phyloP scores from a whole-genome alignment of 257 asterid species.

The Solanum lycopersicoides region DNA sequence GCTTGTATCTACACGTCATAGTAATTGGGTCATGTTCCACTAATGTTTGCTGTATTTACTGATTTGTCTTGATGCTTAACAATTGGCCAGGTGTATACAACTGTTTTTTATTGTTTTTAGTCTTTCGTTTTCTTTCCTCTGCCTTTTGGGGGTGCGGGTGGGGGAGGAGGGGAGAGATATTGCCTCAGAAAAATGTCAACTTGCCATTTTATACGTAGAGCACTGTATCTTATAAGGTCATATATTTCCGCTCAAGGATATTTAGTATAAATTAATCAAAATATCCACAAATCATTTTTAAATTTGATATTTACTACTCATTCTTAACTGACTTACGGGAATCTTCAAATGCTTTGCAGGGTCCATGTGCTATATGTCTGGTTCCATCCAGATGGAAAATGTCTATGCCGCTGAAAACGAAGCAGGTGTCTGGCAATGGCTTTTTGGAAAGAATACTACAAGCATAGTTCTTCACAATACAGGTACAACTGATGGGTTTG shows the following conservation, averaged over 20 bases:
- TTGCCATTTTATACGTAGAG: neutral
- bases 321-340: neutral
- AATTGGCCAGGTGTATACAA: neutral
- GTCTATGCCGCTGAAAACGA: slow-evolving; percentile 82
- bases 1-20: neutral
- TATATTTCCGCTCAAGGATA: neutral
- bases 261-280: neutral
- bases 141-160: neutral
- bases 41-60: neutral
- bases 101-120: neutral
- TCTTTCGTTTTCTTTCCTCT: neutral
- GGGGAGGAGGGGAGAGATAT: neutral
- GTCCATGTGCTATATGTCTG: slow-evolving; percentile 99
- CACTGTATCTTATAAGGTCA: neutral
- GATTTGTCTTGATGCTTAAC: neutral
- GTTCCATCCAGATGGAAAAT: slow-evolving; percentile 82
- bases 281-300: neutral
- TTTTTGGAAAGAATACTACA: slow-evolving; percentile 74
- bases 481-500: slow-evolving; percentile 83
- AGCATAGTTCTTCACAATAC: slow-evolving; percentile 74
- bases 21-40: neutral
- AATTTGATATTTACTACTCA: neutral
- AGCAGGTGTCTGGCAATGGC: slow-evolving; percentile 97
- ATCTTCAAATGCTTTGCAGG: slow-evolving; percentile 38
- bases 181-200: neutral